phyloP scores from a whole-genome alignment of 2,329 filamentous ascomycete genomes.

The Clarireedia sp. region DNA sequence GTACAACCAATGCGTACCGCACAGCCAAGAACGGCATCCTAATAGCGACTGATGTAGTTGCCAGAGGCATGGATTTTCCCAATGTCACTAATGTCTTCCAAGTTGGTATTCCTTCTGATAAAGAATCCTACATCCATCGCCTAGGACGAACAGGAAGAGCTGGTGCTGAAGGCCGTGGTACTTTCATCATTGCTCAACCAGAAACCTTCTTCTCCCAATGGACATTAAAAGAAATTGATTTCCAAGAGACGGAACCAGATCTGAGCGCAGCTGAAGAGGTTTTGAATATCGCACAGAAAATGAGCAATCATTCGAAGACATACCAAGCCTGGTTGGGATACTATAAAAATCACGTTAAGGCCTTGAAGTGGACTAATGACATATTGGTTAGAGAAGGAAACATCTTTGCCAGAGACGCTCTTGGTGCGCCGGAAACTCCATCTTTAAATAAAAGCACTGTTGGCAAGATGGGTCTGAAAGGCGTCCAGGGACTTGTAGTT shows the following conservation, averaged over 20 bases:
- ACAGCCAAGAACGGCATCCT: slow-evolving; percentile 53
- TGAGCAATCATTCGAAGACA: slow-evolving; percentile 41
- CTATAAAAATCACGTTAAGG: slow-evolving; percentile 44
- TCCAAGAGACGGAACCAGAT: slow-evolving; percentile 40
- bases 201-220: slow-evolving; percentile 46
- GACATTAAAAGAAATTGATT: slow-evolving; percentile 45
- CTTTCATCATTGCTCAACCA: slow-evolving; percentile 51
- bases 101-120: slow-evolving; percentile 53
- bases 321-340: slow-evolving; percentile 51
- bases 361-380: slow-evolving; percentile 29
- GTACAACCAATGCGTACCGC: slow-evolving; percentile 65
- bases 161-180: slow-evolving; percentile 64
- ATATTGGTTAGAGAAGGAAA: slow-evolving; percentile 44
- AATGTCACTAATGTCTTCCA: slow-evolving; percentile 75
- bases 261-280: slow-evolving; percentile 37
- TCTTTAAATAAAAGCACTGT: slow-evolving; percentile 39
- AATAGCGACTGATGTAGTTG: slow-evolving; percentile 72
- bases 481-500: slow-evolving; percentile 40
- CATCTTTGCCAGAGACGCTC: slow-evolving; percentile 38
- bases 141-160: slow-evolving; percentile 71
- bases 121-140: slow-evolving; percentile 70
- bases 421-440: slow-evolving; percentile 41
- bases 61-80: slow-evolving; percentile 77
- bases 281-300: slow-evolving; percentile 31
- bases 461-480: slow-evolving; percentile 51